Conservation (phyloP, 148 eudicot species). For the Vaccinium vitisidaea region DNA sequence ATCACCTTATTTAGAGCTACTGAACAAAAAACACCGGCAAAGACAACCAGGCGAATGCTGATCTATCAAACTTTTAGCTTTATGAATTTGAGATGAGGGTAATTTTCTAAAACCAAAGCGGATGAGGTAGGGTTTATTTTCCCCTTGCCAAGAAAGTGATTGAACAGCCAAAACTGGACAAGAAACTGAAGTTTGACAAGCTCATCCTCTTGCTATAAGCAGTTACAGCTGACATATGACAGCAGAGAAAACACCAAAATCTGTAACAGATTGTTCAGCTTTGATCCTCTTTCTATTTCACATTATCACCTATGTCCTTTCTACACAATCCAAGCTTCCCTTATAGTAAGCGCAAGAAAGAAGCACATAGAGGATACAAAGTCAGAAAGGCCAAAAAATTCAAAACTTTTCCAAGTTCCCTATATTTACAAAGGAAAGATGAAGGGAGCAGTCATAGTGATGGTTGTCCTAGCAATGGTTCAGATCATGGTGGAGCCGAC, state of each 20-base stretch:
- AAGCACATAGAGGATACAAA: background rate
- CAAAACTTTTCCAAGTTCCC: background rate
- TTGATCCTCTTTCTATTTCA: background rate
- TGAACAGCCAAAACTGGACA: background rate
- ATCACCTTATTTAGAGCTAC: too few relatives aligned
- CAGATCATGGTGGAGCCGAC: constrained; percentile 19
- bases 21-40: too few relatives aligned
- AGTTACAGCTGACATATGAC: constrained; percentile 2
- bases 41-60: too few relatives aligned
- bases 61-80: too few relatives aligned
- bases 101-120: background rate
- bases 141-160: background rate
- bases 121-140: background rate
- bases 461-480: constrained; percentile 22
- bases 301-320: background rate
- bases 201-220: background rate
- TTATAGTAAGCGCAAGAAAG: background rate
- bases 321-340: background rate
- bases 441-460: constrained; percentile 16
- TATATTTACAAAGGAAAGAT: constrained; percentile 15
- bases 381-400: background rate
- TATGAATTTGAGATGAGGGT: background rate
- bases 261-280: background rate
- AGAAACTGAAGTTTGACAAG: background rate
- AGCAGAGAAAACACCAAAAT: background rate